Base-by-base conservation (phyloP, 2,329 filamentous ascomycete species). In the Paracoccidioides lutzii region DNA sequence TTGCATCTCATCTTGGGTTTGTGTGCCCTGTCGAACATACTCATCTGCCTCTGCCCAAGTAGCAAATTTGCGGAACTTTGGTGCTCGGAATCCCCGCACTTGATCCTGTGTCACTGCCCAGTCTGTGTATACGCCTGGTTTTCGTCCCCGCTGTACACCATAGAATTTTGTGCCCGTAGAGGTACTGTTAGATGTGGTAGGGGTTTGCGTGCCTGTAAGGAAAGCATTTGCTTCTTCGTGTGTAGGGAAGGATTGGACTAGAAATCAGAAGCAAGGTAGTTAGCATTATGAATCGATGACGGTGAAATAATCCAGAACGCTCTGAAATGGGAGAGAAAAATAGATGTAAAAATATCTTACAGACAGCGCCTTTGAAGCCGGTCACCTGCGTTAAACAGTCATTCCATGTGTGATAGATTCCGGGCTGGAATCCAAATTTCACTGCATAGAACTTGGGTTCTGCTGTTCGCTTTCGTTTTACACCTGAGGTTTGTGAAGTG, bases 201-300 rank as follows among this genome's bases (percentile, higher is more conserved):
- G 67, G 6, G 69, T 69, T 56, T 78, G 77, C 61, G 78, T 78
- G 49, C 87, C 87, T 0, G 78, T 81, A 32, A 88, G 76, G 66
- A 88, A 96, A 1, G 81, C 82, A 64, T 87, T 80, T n/a, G 91
- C 91, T 58, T 95, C 89, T 59, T 83, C 79, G 57, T 78, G 75
- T 0, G 79, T 82, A 8, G 77, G 73, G 66, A 95, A 96, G 1
- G 86, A 88, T 73, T 93, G 91, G 75, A 87, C 88, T 93, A 58
- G 32, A 42, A 22, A 2, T 22, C 22, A 51, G 53, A 42, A 38
- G 55, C 8, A 8, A 43, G 28, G 37, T 10, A 49, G 32, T 33
- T 53, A 40, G 32, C 22, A 46, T 40, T 14, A 7, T 28, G n/a
- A 35, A 40, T 14, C n/a, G 28, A 46, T 32, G 9, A 14, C 32